phyloP scores from a whole-genome alignment of 345 rosid genomes.

The Acer yangbiense region DNA sequence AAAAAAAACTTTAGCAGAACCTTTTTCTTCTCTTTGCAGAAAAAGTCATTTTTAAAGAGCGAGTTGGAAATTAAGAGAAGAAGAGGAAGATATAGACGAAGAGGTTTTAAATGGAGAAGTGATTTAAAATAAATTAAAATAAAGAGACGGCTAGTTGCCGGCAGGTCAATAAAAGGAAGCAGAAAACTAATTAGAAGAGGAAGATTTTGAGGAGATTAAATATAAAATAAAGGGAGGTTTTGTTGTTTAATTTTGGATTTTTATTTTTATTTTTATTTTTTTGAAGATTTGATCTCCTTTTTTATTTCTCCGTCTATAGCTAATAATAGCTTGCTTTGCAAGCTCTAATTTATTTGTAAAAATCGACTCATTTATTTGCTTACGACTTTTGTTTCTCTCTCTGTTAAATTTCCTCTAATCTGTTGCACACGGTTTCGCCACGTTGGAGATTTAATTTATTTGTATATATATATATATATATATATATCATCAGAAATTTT shows the following conservation, averaged over 20 bases:
- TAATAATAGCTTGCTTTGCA: no score
- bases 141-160: conserved; percentile 13
- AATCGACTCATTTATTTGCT: background rate
- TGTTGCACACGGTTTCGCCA: conserved; percentile 15
- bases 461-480: no score
- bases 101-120: background rate
- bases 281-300: background rate
- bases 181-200: background rate
- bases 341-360: no score
- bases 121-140: background rate
- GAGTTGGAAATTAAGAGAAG: background rate
- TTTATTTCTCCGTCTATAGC: no score
- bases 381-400: background rate
- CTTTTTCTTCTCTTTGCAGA: background rate
- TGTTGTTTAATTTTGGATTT: background rate
- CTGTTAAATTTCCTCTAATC: background rate
- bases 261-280: no score
- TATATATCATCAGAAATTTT: no score
- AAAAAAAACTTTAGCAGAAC: background rate
- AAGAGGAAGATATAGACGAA: background rate
- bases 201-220: background rate
- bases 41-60: background rate
- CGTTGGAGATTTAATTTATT: background rate
- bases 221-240: background rate
- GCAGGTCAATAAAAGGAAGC: conserved; percentile 14